Conservation (phyloP, 2,329 filamentous ascomycete species). For the Calonectria pseudoreteaudii region DNA sequence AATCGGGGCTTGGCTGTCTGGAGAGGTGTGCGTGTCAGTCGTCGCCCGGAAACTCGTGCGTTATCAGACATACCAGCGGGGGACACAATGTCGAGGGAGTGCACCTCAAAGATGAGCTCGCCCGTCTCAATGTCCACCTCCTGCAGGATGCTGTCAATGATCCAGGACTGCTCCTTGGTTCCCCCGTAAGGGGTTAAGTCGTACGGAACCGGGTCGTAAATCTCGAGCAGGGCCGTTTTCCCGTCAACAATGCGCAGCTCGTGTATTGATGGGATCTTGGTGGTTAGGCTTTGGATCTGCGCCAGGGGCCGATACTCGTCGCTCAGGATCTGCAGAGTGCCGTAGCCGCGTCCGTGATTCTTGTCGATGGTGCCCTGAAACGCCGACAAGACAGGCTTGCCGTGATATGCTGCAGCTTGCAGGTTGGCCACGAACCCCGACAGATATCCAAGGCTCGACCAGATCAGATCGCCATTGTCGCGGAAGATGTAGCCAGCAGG, state of each 20-base stretch:
- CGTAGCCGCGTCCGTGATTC: conserved; percentile 62
- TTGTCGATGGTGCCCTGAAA: conserved; percentile 65
- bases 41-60: not conserved
- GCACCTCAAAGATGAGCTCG: conserved; percentile 28
- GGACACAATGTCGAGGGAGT: conserved; percentile 24
- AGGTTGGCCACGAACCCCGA: conserved; percentile 66
- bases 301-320: conserved; percentile 64
- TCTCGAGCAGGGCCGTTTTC: conserved; percentile 62
- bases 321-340: conserved; percentile 62
- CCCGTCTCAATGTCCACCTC: conserved; percentile 33
- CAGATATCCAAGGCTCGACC: conserved; percentile 66
- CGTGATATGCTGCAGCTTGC: conserved; percentile 60
- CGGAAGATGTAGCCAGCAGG: conserved; percentile 66
- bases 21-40: not conserved
- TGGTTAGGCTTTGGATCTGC: conserved; percentile 61
- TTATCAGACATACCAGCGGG: conserved; percentile 16
- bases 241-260: conserved; percentile 66
- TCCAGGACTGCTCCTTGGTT: conserved; percentile 62
- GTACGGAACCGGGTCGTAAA: conserved; percentile 61
- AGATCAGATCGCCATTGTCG: conserved; percentile 65
- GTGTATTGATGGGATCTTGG: conserved; percentile 62
- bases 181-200: conserved; percentile 59
- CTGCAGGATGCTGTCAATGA: conserved; percentile 45
- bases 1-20: conserved; percentile 22
- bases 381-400: conserved; percentile 61